These are phyloP conservation scores for Colletotrichum higginsianum DNA, from an alignment of 2,329 filamentous ascomycete species.

Conservation along the genomic window DNA sequence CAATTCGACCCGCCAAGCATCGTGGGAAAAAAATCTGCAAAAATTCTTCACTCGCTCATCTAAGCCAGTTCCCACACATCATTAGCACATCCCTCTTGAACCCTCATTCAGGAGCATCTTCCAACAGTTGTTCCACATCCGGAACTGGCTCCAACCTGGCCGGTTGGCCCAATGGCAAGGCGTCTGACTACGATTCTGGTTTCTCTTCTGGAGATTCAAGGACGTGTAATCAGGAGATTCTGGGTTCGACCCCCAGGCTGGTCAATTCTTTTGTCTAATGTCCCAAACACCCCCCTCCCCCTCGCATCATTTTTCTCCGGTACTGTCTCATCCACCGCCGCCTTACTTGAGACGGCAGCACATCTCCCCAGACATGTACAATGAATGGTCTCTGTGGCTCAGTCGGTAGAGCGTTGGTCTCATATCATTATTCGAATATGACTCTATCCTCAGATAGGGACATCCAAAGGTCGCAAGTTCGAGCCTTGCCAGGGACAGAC, in stretches of 20 bases:
- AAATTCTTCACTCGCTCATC: background rate
- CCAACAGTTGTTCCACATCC: background rate
- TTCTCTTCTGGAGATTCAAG: background rate
- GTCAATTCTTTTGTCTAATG: conserved; percentile 24
- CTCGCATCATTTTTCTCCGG: background rate
- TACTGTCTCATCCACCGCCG: too few species aligned
- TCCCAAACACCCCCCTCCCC: too few species aligned
- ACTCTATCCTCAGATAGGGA: conserved; percentile 12
- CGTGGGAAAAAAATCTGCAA: conserved; percentile 4
- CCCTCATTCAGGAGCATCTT: fast-evolving
- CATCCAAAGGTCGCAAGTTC: conserved; percentile 36
- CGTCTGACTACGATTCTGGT: conserved; percentile 57
- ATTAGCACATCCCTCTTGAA: background rate
- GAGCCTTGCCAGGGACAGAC: conserved; percentile 27
- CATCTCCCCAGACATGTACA: fast-evolving
- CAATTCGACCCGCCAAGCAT: conserved; percentile 4
- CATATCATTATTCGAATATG: background rate
- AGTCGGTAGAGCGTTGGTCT: conserved; percentile 23
- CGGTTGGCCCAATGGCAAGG: conserved; percentile 58
- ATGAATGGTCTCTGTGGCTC: conserved; percentile 18
- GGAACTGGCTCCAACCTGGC: conserved; percentile 4
- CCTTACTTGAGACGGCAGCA: background rate
- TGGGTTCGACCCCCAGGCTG: conserved; percentile 43
- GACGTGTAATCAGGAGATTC: conserved; percentile 41
- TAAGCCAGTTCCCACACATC: background rate